A percentile compares a stretch with the other conserved stretches of the same genome.
Conservation (phyloP, 768 basidiomycete genomes). For the Naematelia aurantialba region DNA sequence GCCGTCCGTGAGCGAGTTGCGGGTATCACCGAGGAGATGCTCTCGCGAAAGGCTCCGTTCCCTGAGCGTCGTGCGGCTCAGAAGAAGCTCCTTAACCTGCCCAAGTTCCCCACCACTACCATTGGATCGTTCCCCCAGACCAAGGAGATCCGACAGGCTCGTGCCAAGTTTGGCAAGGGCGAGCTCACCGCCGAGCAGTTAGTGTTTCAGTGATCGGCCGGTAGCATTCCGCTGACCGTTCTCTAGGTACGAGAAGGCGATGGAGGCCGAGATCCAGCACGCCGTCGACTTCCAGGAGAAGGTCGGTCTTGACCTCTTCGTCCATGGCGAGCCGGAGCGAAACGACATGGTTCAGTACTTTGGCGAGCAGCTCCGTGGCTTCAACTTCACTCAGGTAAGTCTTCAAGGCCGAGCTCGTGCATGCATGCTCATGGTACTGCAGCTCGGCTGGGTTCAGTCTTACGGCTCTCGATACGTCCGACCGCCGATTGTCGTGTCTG, state of each 20-base stretch:
- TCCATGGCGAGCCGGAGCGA: slow-evolving; percentile 97
- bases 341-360: slow-evolving; percentile 99
- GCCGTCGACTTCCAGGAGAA: slow-evolving; percentile 97
- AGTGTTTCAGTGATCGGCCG: not conserved
- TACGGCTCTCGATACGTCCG: slow-evolving; percentile 99
- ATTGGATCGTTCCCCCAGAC: slow-evolving; percentile 99
- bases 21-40: slow-evolving; percentile 77
- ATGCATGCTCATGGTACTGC: slow-evolving; percentile 65
- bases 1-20: slow-evolving; percentile 92
- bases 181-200: slow-evolving; percentile 71
- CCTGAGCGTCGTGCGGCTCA: slow-evolving; percentile 80
- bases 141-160: slow-evolving; percentile 95
- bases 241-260: slow-evolving; percentile 78
- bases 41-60: slow-evolving; percentile 87
- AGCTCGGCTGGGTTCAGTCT: slow-evolving; percentile 95
- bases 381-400: slow-evolving; percentile 94
- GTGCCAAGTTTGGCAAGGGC: slow-evolving; percentile 88
- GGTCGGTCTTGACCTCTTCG: slow-evolving; percentile 90
- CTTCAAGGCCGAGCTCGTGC: slow-evolving; percentile 76
- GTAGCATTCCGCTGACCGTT: slow-evolving; percentile 1
- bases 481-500: slow-evolving; percentile 96
- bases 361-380: slow-evolving; percentile 88
- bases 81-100: slow-evolving; percentile 79
- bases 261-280: slow-evolving; percentile 91
- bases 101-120: slow-evolving; percentile 97